Evolutionary conservation across 306 rosid species (phyloP).

Genomic region (Gleditsia sinensis): DNA sequence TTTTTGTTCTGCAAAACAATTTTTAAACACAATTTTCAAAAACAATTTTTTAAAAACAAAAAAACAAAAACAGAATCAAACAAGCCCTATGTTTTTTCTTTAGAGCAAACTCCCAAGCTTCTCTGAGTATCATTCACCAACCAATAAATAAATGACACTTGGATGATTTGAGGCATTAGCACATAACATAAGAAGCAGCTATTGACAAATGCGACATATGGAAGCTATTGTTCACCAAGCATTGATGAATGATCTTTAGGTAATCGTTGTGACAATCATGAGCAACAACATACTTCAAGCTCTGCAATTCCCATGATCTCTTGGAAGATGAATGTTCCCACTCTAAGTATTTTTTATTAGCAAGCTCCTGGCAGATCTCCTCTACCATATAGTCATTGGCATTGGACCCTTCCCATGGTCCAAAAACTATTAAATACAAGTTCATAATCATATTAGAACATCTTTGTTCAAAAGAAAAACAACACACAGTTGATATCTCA

Average conservation of each 20-base stretch:
- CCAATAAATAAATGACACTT: neutral
- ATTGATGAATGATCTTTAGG: slow-evolving; percentile 22
- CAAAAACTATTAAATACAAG: slow-evolving; percentile 66
- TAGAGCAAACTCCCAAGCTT: slow-evolving; percentile 45
- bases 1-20: no score
- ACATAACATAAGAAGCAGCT: neutral
- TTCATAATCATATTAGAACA: slow-evolving; percentile 2
- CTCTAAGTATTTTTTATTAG: slow-evolving; percentile 76
- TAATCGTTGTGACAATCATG: slow-evolving; percentile 44
- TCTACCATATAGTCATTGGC: slow-evolving; percentile 77
- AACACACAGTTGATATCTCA: neutral
- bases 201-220: slow-evolving; percentile 7
- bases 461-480: neutral
- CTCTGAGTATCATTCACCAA: slow-evolving; percentile 32
- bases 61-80: no score
- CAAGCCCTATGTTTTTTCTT: slow-evolving; percentile 39
- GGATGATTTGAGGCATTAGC: neutral
- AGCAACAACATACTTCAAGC: slow-evolving; percentile 48
- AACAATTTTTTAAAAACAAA: no score
- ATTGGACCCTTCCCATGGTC: slow-evolving; percentile 82
- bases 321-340: slow-evolving; percentile 70
- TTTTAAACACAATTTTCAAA: no score
- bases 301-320: slow-evolving; percentile 79
- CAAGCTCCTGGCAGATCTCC: slow-evolving; percentile 85
- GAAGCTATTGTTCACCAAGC: no score